phyloP scores from a whole-genome alignment of 1,284 basidiomycete genomes.

The Pascua guehoae region DNA sequence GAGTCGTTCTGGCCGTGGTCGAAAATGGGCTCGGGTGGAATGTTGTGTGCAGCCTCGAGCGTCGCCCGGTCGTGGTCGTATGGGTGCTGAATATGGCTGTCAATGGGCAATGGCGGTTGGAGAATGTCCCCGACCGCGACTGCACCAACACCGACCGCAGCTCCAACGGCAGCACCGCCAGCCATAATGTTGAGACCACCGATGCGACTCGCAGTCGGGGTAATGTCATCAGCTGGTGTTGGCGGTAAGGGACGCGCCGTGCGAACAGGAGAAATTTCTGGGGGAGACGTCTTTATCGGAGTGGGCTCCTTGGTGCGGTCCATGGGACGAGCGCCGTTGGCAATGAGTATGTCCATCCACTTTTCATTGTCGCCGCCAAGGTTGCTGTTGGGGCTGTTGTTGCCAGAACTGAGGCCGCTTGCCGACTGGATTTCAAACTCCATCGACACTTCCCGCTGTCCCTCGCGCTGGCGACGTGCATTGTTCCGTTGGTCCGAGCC shows the following conservation, averaged over 20 bases:
- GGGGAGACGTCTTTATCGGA: too few species aligned
- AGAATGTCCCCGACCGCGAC: too few species aligned
- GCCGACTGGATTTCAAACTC: constrained; percentile 44
- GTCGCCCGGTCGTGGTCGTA: not conserved
- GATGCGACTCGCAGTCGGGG: too few species aligned
- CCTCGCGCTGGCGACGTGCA: constrained; percentile 41
- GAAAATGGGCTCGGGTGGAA: not conserved
- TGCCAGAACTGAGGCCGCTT: constrained; percentile 35
- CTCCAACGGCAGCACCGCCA: too few species aligned
- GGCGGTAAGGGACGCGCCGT: too few species aligned
- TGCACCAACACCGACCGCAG: too few species aligned
- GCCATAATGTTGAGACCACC: too few species aligned
- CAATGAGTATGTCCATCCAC: constrained; percentile 70
- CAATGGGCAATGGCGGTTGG: too few species aligned
- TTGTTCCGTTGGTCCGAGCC: constrained; percentile 27
- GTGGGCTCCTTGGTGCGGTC: constrained; percentile 35
- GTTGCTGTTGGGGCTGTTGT: constrained; percentile 45
- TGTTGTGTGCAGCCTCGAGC: not conserved
- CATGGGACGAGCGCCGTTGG: constrained; percentile 60
- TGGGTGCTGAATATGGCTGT: too few species aligned
- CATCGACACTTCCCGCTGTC: constrained; percentile 47
- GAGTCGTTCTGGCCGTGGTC: not conserved
- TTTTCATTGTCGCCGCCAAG: constrained; percentile 45
- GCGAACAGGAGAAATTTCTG: too few species aligned
- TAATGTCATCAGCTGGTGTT: too few species aligned